Conservation (phyloP, 345 rosid species). For the Toxicodendron radicans region DNA sequence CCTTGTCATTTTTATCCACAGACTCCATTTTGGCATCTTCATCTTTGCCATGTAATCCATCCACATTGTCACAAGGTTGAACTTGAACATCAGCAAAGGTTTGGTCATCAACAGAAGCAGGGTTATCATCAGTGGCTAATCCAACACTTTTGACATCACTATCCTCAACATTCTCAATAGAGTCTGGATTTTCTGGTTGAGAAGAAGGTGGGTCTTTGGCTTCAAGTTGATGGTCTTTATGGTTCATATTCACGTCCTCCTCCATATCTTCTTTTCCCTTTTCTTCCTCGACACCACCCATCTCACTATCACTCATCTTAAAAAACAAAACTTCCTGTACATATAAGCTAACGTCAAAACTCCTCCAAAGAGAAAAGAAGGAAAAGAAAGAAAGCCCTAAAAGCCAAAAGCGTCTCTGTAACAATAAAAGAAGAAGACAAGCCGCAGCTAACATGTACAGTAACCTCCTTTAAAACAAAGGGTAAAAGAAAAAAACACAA, state of each 20-base stretch:
- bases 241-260: no score
- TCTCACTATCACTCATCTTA: slow-evolving; percentile 16
- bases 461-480: no score
- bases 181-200: neutral
- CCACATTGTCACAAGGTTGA: neutral
- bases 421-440: neutral
- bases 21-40: slow-evolving; percentile 10
- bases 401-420: neutral
- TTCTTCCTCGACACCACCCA: slow-evolving; percentile 20
- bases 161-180: slow-evolving; percentile 4
- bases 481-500: no score
- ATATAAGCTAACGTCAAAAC: neutral
- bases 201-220: slow-evolving; percentile 19
- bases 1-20: slow-evolving; percentile 10
- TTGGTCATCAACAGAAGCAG: slow-evolving; percentile 2
- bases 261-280: slow-evolving; percentile 11
- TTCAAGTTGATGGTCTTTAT: slow-evolving; percentile 11
- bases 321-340: slow-evolving; percentile 8
- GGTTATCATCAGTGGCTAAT: neutral
- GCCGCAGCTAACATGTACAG: neutral
- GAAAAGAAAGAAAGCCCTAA: neutral
- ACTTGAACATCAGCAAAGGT: neutral
- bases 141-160: slow-evolving; percentile 6
- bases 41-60: neutral
- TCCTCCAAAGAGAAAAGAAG: neutral